Base-by-base conservation (phyloP, 208 protist genomes). In the Vickermania ingenoplastis region DNA sequence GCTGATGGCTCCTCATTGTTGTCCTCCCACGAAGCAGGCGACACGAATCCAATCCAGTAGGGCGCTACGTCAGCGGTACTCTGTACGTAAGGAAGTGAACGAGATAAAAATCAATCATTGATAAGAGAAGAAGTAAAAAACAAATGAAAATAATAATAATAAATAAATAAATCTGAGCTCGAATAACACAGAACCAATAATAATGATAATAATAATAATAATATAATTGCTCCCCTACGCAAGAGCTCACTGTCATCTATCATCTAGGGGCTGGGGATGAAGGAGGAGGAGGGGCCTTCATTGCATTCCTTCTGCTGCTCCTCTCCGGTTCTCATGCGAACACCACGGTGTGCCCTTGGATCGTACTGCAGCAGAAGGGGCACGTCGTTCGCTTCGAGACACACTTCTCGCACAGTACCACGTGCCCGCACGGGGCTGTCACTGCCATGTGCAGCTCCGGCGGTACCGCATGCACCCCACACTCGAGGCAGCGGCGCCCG, bases 351-450 rank as follows among this genome's bases (percentile, higher is more conserved):
- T 50, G 64, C 51, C 66, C 53, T 0, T 31, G 36, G 25, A 89
- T 83, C 4, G 83, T 64, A 23, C 36, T 63, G 29, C 81, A 67
- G 61, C 86, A 95, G 23, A 92, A 75, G n/a, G 89, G 83, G 56
- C 86, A 95, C 41, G 80, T 82, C 21, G 61, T 75, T 14, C 73
- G 79, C 26, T 63, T 62, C 51, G 59, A 65, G n/a, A 71, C 65
- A 53, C 89, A 95, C 17, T 51, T 48, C 25, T 60, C 61, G 62
- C 89, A 95, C 36, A 95, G 41, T n/a, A 86, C 74, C 23, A 80
- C 74, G 65, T 95, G 89, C 21, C 89, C 85, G 49, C 89, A 95
- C 2, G 89, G 89, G 0, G 78, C 28, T 24, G 70, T 69, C 17
- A 93, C 70, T 2, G 87, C 65, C 1, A 93, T 65, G 22, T 67